phyloP scores from a whole-genome alignment of 1,284 basidiomycete species.

The Lentinula novae-zelandiae region DNA sequence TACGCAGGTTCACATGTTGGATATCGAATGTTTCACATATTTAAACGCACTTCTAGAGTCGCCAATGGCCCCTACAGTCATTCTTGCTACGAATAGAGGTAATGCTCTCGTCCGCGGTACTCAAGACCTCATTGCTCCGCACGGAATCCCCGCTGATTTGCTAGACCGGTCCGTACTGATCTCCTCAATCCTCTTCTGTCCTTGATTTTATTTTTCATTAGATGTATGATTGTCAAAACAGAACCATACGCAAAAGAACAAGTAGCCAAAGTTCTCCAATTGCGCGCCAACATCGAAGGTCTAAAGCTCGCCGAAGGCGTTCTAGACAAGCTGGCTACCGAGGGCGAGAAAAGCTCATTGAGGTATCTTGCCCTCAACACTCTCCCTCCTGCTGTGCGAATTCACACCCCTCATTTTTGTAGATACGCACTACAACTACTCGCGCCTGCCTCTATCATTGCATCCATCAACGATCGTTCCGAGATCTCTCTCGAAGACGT shows the following conservation, averaged over 20 bases:
- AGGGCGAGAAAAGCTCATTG: constrained; percentile 83
- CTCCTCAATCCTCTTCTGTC: background rate
- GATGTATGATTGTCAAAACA: constrained; percentile 96
- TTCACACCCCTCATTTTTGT: constrained; percentile 4
- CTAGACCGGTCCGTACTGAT: constrained; percentile 71
- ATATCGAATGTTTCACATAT: constrained; percentile 99
- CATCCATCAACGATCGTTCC: constrained; percentile 69
- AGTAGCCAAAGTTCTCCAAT: constrained; percentile 83
- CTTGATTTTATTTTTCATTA: constrained; percentile 24
- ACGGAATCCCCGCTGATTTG: constrained; percentile 93
- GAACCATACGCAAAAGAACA: constrained; percentile 83
- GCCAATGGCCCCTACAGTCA: constrained; percentile 95
- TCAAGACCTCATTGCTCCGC: constrained; percentile 86
- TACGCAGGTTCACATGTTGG: constrained; percentile 95
- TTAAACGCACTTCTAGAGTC: constrained; percentile 95
- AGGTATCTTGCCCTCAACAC: constrained; percentile 42
- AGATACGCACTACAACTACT: constrained; percentile 93
- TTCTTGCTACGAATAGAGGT: constrained; percentile 95
- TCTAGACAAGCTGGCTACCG: constrained; percentile 76
- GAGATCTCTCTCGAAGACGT: constrained; percentile 89
- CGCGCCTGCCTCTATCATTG: constrained; percentile 89
- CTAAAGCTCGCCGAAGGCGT: constrained; percentile 77
- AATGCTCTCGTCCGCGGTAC: constrained; percentile 91
- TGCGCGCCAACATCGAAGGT: constrained; percentile 86
- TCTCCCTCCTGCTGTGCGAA: background rate